Percentiles rank a stretch among this genome's conserved stretches.
Evolutionary conservation across 1,139 yeast genomes (phyloP).

Genomic region (Geotrichum fermentans): DNA sequence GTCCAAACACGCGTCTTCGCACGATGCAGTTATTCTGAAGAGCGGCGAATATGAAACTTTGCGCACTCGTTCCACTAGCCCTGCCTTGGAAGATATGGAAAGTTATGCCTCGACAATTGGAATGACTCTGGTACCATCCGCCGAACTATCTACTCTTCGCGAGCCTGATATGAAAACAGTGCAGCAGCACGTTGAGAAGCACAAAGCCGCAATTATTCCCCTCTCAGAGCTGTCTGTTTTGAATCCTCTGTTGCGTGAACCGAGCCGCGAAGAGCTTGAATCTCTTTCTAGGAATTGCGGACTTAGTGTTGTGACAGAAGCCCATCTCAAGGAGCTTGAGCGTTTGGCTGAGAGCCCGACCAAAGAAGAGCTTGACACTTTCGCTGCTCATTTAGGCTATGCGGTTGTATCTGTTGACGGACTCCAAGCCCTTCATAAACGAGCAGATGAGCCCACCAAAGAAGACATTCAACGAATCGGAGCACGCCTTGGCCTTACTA

Average conservation of each 20-base stretch:
- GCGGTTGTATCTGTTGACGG: slow-evolving; percentile 37
- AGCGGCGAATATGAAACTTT: slow-evolving; percentile 23
- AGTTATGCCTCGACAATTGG: slow-evolving; percentile 25
- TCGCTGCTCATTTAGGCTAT: slow-evolving; percentile 42
- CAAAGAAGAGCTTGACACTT: slow-evolving; percentile 42
- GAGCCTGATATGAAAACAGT: slow-evolving; percentile 12
- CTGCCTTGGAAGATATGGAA: slow-evolving; percentile 24
- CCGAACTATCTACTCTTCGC: slow-evolving; percentile 7
- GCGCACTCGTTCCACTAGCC: slow-evolving; percentile 16
- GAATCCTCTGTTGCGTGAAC: slow-evolving; percentile 18
- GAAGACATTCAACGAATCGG: slow-evolving; percentile 31
- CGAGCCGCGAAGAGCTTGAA: slow-evolving; percentile 18
- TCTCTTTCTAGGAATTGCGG: slow-evolving; percentile 28
- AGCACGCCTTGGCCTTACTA: slow-evolving; percentile 29
- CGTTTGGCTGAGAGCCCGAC: slow-evolving; percentile 29
- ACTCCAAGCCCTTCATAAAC: slow-evolving; percentile 33
- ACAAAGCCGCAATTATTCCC: slow-evolving; percentile 29
- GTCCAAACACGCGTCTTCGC: slow-evolving; percentile 30
- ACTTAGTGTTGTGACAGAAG: slow-evolving; percentile 28
- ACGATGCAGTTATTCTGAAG: slow-evolving; percentile 34
- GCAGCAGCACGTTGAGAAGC: slow-evolving; percentile 8
- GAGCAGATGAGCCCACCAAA: slow-evolving; percentile 36
- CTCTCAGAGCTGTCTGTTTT: slow-evolving; percentile 28
- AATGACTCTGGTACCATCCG: slow-evolving; percentile 25
- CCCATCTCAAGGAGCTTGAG: slow-evolving; percentile 29